Base-by-base conservation (phyloP, 257 asterid species). In the Thymus quinquecostatus region DNA sequence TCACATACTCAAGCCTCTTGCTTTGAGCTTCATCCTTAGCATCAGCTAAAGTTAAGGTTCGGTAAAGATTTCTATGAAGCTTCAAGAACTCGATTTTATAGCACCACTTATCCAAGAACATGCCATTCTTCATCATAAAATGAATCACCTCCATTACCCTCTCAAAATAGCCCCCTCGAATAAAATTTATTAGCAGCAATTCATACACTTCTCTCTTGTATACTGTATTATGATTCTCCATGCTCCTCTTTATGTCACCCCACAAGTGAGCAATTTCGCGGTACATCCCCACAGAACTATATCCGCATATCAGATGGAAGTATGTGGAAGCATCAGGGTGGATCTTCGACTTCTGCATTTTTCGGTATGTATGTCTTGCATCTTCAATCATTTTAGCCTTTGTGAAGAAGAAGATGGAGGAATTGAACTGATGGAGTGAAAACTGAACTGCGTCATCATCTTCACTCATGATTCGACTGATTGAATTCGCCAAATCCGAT, bases 301-400 rank as follows among this genome's bases (percentile, higher is more conserved):
- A 91, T 44, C 97, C 96, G 8, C 72, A 51, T 2, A 86, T 64
- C 60, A 94, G 78, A 80, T 82, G 77, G 81, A 82, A 79, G 78
- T 75, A 88, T 5, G 97, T 91, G n/a, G 82, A 62, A 34, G 79
- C 69, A n/a, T 85, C 78, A 41, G 97, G 95, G 30, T 76, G 82
- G 78, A 89, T 70, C 74, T 84, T 94, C 88, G 57, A 80, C 79
- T 80, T 84, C 28, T 79, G 92, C 92, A 94, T 86, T 74, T 82
- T 91, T 4, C 85, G 79, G 81, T 94, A 91, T 41, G 96, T 76
- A 73, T 70, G 77, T 72, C 73, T 40, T 53, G 96, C 97, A 77
- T 94, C 98, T 77, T 72, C 96, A 45, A 88, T 80, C 99, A 94
- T 91, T 74, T 81, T 84, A 63, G 97, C 96, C 84, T 84, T 91